Evolutionary conservation across 2,329 filamentous ascomycete genomes (phyloP).

Genomic region (Thielaviopsis euricoi): DNA sequence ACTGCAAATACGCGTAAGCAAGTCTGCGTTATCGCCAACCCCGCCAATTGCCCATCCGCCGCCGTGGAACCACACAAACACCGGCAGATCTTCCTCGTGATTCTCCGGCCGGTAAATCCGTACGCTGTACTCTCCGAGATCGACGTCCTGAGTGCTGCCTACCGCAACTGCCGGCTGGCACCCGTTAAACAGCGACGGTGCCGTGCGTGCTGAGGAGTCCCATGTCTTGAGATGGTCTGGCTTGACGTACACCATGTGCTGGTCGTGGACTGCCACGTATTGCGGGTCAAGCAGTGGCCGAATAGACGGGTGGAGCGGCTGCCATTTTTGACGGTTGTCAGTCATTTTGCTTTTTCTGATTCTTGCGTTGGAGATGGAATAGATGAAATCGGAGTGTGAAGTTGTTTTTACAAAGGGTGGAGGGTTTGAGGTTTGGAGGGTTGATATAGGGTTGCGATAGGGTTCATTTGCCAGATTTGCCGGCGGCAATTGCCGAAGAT

Average conservation of each 20-base stretch:
- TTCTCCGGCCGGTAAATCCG: constrained; percentile 19
- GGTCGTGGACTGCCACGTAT: constrained; percentile 23
- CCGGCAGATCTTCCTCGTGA: constrained; percentile 13
- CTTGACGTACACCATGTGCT: constrained; percentile 21
- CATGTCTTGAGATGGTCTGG: constrained; percentile 20
- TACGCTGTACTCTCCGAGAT: constrained; percentile 17
- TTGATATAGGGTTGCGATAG: too few species aligned
- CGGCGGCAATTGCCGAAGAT: too few species aligned
- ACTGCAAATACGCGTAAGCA: constrained; percentile 20
- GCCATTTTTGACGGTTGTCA: constrained; percentile 6
- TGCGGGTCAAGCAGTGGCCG: constrained; percentile 21
- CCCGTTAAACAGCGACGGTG: constrained; percentile 16
- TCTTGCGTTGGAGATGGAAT: too few species aligned
- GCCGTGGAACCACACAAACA: constrained; percentile 24
- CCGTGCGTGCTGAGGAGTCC: constrained; percentile 18
- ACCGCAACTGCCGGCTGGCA: constrained; percentile 17
- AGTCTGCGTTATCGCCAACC: constrained; percentile 20
- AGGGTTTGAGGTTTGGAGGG: too few species aligned
- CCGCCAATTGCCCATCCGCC: constrained; percentile 24
- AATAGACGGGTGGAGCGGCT: constrained; percentile 21
- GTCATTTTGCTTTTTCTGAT: too few species aligned
- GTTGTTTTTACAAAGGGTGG: too few species aligned
- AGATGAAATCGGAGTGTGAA: too few species aligned
- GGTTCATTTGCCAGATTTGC: too few species aligned
- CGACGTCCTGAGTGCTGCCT: constrained; percentile 16